Conservation (phyloP, 352 stramenopile genomes). For the Pythium apleroticum region DNA sequence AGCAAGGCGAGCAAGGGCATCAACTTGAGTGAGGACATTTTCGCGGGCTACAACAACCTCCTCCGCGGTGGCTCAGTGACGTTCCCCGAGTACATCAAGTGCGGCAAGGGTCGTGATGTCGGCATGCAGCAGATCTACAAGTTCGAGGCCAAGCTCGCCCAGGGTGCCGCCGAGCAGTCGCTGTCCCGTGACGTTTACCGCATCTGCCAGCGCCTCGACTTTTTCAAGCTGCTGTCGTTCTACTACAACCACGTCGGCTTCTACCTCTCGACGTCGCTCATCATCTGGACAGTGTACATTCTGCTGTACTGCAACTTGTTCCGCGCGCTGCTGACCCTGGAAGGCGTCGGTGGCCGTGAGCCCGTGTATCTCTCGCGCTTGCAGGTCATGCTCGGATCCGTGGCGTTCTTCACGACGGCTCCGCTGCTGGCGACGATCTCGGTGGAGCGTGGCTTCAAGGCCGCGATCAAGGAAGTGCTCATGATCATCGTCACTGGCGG, state of each 20-base stretch:
- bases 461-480: conserved; percentile 90
- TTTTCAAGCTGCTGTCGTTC: conserved; percentile 98
- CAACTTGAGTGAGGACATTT: conserved; percentile 99
- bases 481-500: conserved; percentile 97
- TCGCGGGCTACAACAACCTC: conserved; percentile 98
- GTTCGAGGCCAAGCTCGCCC: conserved; percentile 98
- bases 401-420: conserved; percentile 97
- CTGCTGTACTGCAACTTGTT: conserved; percentile 96
- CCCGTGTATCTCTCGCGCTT: conserved; percentile 94
- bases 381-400: conserved; percentile 96
- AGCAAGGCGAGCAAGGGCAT: conserved; percentile 99
- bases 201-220: conserved; percentile 97
- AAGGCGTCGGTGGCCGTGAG: conserved; percentile 90
- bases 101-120: conserved; percentile 98
- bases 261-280: conserved; percentile 97
- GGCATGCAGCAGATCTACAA: conserved; percentile 99
- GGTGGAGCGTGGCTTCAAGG: conserved; percentile 97
- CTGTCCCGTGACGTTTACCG: conserved; percentile 98
- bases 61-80: conserved; percentile 95
- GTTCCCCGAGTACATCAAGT: conserved; percentile 99
- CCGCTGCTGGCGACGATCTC: conserved; percentile 97
- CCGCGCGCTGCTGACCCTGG: conserved; percentile 91
- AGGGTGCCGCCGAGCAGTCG: conserved; percentile 97
- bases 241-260: conserved; percentile 99
- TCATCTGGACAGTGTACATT: conserved; percentile 97